Evolutionary conservation across 2,329 filamentous ascomycete genomes (phyloP), one percentile per base, ranked within the genome.

Genomic region (Phialophora tarda): DNA sequence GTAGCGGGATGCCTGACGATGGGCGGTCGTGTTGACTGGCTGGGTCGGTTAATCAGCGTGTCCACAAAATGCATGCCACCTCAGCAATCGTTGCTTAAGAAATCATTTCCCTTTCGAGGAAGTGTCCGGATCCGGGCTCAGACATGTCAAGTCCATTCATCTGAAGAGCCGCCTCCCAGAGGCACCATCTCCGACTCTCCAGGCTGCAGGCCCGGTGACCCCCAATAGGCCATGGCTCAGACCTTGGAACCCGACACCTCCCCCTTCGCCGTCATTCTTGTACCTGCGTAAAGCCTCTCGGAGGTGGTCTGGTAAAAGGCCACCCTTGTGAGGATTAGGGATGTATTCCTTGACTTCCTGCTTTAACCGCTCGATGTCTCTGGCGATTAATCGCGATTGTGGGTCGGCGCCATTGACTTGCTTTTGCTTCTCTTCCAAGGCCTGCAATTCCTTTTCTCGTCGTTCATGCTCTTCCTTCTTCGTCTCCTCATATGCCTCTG

Each of bases 391-490:
- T 64, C 26, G 66, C 64, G 53, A 70, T 64, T 71, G 67, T 21
- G 67, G 67, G 8, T 71, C 71, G 2, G 66, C 61, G 30, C 57
- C 53, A 51, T 68, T 54, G 57, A 65, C 65, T 55, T 83, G 71
- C 69, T 79, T 72, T n/a, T 70, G 70, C 50, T 74, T 71, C 56
- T 72, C 72, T n/a, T 75, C 73, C 21, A 74, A 73, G 10, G 72
- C 82, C 56, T 83, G 82, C 69, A 82, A 84, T n/a, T 84, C 81
- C 5, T 83, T 83, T 59, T 86, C 84, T 61, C 87, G 82, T 0
- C 84, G 83, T 71, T 85, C 83, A 73, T 85, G 85, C 72, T 83
- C 80, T 26, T 81, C 83, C 59, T 83, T 82, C 3, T 84, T 83
- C 1, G 80, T 82, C 73, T 85, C 78, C 67, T 84, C 83, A 64